A percentile compares a stretch with the other conserved stretches of the same genome.
Conservation (phyloP, 805 yeast genomes). For the Komagataella phaffii region DNA sequence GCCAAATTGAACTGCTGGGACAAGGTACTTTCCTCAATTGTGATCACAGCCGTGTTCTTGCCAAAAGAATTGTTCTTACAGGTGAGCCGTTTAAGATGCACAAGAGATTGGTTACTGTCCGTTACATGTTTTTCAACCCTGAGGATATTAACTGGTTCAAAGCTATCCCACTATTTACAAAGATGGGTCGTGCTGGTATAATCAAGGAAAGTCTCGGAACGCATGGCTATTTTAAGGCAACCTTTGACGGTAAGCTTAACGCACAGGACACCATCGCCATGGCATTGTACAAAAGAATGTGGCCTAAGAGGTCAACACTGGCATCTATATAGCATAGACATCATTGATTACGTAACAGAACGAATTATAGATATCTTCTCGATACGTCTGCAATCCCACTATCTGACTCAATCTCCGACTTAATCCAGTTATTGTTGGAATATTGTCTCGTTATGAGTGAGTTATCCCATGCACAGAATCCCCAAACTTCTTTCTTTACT, state of each 20-base stretch:
- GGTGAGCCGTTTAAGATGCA: constrained; percentile 95
- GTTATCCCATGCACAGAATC: constrained; percentile 17
- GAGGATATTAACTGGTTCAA: constrained; percentile 85
- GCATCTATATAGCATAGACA: not conserved
- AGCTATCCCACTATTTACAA: constrained; percentile 85
- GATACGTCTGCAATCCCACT: no score
- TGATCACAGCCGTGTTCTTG: constrained; percentile 73
- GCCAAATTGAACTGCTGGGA: constrained; percentile 58
- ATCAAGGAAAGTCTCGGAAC: constrained; percentile 95
- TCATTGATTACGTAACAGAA: not conserved
- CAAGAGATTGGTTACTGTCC: constrained; percentile 78
- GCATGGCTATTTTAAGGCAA: constrained; percentile 95
- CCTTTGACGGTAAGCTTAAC: constrained; percentile 79
- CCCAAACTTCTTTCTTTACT: constrained; percentile 19
- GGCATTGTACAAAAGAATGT: constrained; percentile 86
- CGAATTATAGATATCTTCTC: no score
- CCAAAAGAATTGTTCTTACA: constrained; percentile 79
- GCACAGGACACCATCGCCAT: constrained; percentile 91
- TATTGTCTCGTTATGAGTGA: not conserved
- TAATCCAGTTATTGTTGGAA: not conserved
- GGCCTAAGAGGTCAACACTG: constrained; percentile 50
- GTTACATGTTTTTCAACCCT: constrained; percentile 93
- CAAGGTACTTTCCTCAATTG: constrained; percentile 83
- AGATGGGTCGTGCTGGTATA: constrained; percentile 85
- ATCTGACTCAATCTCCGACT: not conserved